Evolutionary conservation across 2,329 filamentous ascomycete genomes (phyloP).

Genomic region (Didymella arachidicola): DNA sequence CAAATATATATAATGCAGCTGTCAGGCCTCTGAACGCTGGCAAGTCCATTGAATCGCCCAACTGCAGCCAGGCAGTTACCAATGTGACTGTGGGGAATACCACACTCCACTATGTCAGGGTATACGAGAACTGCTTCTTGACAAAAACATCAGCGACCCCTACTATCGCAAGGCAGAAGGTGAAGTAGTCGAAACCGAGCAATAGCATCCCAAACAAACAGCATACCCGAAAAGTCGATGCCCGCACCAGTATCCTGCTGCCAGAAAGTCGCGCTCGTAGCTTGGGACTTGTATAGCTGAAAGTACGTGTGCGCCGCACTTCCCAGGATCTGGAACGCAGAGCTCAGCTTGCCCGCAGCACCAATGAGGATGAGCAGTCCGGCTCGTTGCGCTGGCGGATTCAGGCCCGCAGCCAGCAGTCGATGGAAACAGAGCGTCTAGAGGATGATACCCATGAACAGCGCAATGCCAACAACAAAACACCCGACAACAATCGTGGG

Average conservation of each 20-base stretch:
- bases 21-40: constrained; percentile 13
- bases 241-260: constrained; percentile 5
- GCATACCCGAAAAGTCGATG: constrained; percentile 6
- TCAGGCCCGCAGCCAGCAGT: constrained; percentile 11
- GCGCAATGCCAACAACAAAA: constrained; percentile 13
- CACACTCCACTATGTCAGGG: constrained; percentile 16
- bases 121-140: constrained; percentile 16
- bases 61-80: constrained; percentile 14
- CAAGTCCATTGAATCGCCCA: constrained; percentile 11
- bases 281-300: constrained; percentile 4
- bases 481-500: constrained; percentile 15
- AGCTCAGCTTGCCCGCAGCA: constrained; percentile 12
- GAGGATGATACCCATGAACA: constrained; percentile 17
- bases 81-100: constrained; percentile 13
- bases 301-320: constrained; percentile 5
- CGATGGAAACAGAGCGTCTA: constrained; percentile 18
- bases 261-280: constrained; percentile 3
- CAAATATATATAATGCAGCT: constrained; percentile 7
- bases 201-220: constrained; percentile 8
- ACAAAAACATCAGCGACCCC: constrained; percentile 11
- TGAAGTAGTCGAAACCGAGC: constrained; percentile 17
- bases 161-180: constrained; percentile 7
- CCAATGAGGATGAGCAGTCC: constrained; percentile 13
- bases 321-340: constrained; percentile 13
- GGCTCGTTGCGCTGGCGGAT: constrained; percentile 15